These are phyloP conservation scores for Alloteropsis semialata DNA, from an alignment of 176 grass and related monocot genomes.

Conservation along the genomic window DNA sequence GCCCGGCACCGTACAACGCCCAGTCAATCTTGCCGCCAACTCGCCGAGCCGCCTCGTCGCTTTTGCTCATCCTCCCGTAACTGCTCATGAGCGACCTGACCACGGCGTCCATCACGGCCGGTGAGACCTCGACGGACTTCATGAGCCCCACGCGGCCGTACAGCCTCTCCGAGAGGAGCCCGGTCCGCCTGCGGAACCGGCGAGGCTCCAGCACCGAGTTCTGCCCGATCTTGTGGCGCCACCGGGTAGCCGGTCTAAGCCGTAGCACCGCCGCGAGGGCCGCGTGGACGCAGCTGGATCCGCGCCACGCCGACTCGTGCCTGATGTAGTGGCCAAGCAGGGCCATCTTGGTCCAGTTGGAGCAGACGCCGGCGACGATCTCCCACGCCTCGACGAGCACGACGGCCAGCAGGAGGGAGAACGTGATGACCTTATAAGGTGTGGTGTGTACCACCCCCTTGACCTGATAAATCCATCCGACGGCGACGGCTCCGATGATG, in stretches of 20 bases:
- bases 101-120: background rate
- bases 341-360: conserved; percentile 50
- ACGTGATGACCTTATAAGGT: background rate
- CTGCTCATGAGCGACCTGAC: background rate
- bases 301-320: background rate
- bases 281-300: background rate
- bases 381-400: conserved; percentile 19
- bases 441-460: background rate
- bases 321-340: conserved; percentile 28
- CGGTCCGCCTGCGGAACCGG: background rate
- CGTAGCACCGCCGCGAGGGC: background rate
- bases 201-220: conserved; percentile 34
- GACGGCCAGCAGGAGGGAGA: background rate
- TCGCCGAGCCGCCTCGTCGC: background rate
- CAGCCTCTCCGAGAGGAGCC: background rate
- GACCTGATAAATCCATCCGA: background rate
- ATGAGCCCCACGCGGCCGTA: conserved; percentile 17
- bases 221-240: conserved; percentile 25
- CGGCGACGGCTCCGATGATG: background rate
- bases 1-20: background rate
- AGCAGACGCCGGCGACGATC: conserved; percentile 2
- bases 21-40: background rate
- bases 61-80: background rate
- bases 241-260: conserved; percentile 7
- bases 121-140: background rate